These are phyloP conservation scores for Pelargonium citronellum DNA, from an alignment of 441 rosid genomes.

Conservation along the genomic window DNA sequence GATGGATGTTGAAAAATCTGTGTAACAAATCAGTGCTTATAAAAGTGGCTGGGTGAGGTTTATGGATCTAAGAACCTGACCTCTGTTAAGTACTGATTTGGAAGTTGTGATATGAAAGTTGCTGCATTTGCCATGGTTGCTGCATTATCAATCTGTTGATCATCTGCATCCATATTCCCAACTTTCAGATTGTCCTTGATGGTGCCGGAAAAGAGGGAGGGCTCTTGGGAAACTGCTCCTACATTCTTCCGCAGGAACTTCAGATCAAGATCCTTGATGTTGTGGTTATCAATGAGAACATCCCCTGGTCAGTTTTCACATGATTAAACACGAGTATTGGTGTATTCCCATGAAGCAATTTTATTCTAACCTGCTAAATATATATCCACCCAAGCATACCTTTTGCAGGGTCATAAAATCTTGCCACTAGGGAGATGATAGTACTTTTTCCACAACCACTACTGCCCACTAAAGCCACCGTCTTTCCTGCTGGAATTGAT, in stretches of 20 bases:
- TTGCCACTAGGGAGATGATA: conserved; percentile 48
- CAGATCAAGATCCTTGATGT: conserved; percentile 51
- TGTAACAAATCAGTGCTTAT: background rate
- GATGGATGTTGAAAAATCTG: background rate
- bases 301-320: conserved; percentile 32
- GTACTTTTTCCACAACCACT: conserved; percentile 75
- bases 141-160: conserved; percentile 41
- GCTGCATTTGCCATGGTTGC: conserved; percentile 58
- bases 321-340: too few relatives aligned
- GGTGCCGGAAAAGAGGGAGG: conserved; percentile 53
- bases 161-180: conserved; percentile 51
- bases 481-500: conserved; percentile 57
- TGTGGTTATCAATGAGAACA: conserved; percentile 43
- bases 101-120: conserved; percentile 48
- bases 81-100: conserved; percentile 51
- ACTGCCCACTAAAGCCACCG: conserved; percentile 51
- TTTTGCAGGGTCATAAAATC: conserved; percentile 55
- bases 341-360: background rate
- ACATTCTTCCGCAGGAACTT: conserved; percentile 46
- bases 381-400: conserved; percentile 25
- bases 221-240: conserved; percentile 63
- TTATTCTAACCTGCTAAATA: background rate
- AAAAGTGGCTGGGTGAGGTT: background rate
- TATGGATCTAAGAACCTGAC: conserved; percentile 22
- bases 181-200: conserved; percentile 55